A percentile compares a stretch with the other conserved stretches of the same genome.
phyloP scores from a whole-genome alignment of 23 red algal genomes.

The Chondrus crispus region DNA sequence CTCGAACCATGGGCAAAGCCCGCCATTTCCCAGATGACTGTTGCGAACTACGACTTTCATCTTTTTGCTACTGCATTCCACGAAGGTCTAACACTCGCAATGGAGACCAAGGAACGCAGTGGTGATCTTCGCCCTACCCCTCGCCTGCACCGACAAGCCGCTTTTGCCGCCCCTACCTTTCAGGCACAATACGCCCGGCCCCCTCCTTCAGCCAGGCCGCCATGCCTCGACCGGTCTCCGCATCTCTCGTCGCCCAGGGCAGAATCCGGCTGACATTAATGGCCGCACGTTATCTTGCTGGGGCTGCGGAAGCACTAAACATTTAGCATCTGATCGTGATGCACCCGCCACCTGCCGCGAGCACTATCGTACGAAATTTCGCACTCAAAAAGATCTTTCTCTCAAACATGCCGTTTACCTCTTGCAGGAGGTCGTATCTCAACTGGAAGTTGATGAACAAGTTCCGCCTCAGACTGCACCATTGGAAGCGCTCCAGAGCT shows the following conservation, averaged over 20 bases:
- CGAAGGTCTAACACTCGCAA: not conserved
- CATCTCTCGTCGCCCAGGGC: not conserved
- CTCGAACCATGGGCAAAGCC: not conserved
- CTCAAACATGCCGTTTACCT: too few species aligned
- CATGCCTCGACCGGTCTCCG: not conserved
- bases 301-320: too few species aligned
- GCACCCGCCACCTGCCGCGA: too few species aligned
- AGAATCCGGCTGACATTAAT: too few species aligned
- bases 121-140: not conserved
- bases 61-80: not conserved
- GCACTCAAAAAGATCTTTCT: too few species aligned
- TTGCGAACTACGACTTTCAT: not conserved
- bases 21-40: not conserved
- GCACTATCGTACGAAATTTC: too few species aligned
- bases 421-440: too few species aligned
- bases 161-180: not conserved
- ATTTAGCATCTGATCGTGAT: too few species aligned
- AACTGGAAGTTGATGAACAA: too few species aligned
- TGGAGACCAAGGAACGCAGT: not conserved
- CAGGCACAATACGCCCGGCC: not conserved
- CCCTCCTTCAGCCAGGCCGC: not conserved
- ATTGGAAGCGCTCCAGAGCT: too few species aligned
- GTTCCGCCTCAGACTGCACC: too few species aligned
- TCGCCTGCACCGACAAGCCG: not conserved
- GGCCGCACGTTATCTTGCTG: too few species aligned